A percentile compares a stretch with the other conserved stretches of the same genome.
Conservation (phyloP, 305 asterid genomes). For the Plantago coronopus region DNA sequence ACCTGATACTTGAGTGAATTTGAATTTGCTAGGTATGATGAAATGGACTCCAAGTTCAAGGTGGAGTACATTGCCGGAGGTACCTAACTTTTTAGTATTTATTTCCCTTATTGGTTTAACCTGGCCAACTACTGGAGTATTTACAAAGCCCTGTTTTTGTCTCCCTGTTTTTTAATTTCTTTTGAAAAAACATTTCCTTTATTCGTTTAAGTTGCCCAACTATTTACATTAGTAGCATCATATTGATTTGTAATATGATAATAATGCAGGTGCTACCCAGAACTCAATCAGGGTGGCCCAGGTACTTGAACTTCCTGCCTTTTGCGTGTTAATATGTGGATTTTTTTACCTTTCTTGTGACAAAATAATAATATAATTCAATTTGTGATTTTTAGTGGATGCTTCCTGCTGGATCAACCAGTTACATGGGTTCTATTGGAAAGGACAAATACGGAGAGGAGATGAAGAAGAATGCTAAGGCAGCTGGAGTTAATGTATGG, state of each 20-base stretch:
- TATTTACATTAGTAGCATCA: no score
- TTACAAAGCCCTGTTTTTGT: neutral
- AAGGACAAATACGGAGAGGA: conserved; percentile 93
- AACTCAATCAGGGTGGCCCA: conserved; percentile 63
- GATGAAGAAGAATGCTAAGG: conserved; percentile 73
- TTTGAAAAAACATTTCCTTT: no score
- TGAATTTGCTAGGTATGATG: conserved; percentile 69
- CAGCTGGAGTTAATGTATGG: conserved; percentile 77
- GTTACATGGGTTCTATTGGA: conserved; percentile 88
- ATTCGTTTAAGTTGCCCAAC: no score
- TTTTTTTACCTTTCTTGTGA: neutral
- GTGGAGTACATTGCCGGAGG: conserved; percentile 98
- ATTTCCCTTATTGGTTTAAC: no score
- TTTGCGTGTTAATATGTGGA: conserved; percentile 14
- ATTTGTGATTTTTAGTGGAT: conserved; percentile 65
- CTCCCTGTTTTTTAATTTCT: neutral
- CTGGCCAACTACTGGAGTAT: no score
- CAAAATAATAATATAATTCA: conserved; percentile 11
- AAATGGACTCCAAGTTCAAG: conserved; percentile 59
- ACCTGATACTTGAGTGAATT: conserved; percentile 11
- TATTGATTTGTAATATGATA: neutral
- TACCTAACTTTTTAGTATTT: no score
- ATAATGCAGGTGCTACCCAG: conserved; percentile 51
- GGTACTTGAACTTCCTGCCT: conserved; percentile 27
- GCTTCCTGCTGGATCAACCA: conserved; percentile 89